Evolutionary conservation across 768 basidiomycete species (phyloP).

Genomic region (Lactarius sp.): DNA sequence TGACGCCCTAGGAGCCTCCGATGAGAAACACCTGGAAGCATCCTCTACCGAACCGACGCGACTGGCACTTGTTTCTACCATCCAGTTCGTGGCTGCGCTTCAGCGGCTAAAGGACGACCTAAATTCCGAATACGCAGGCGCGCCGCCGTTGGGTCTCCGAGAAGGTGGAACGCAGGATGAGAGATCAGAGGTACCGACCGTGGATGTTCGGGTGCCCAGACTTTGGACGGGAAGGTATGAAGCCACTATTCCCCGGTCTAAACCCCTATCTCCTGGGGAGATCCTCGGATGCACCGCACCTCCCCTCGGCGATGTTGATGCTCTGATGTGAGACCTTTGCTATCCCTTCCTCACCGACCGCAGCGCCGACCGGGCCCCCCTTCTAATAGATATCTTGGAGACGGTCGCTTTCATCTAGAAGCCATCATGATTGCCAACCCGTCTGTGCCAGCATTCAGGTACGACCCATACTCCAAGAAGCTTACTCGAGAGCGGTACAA

Average conservation of each 20-base stretch:
- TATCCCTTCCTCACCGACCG: neutral
- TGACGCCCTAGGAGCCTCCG: slow-evolving; percentile 9
- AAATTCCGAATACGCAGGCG: slow-evolving; percentile 36
- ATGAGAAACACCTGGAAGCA: slow-evolving; percentile 23
- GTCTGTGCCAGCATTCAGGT: slow-evolving; percentile 88
- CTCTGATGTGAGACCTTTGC: slow-evolving; percentile 64
- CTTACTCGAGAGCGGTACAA: slow-evolving; percentile 89
- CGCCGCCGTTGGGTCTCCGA: slow-evolving; percentile 20
- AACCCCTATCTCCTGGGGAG: slow-evolving; percentile 94
- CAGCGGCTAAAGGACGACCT: slow-evolving; percentile 83
- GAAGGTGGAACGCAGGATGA: slow-evolving; percentile 12
- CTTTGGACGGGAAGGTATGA: slow-evolving; percentile 66
- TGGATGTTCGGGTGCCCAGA: slow-evolving; percentile 20
- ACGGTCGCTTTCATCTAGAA: slow-evolving; percentile 97
- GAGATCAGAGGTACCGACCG: slow-evolving; percentile 21
- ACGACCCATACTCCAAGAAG: slow-evolving; percentile 98
- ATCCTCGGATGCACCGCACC: slow-evolving; percentile 97
- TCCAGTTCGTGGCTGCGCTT: slow-evolving; percentile 93
- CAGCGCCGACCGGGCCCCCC: slow-evolving; percentile 15
- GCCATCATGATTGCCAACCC: slow-evolving; percentile 99
- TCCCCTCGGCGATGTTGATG: slow-evolving; percentile 71
- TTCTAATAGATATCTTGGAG: slow-evolving; percentile 81
- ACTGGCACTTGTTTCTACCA: slow-evolving; percentile 91
- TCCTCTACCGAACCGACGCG: slow-evolving; percentile 45
- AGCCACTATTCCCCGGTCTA: slow-evolving; percentile 72